Base-by-base conservation (phyloP, 768 basidiomycete genomes). In the Xerocomellus intermedius region DNA sequence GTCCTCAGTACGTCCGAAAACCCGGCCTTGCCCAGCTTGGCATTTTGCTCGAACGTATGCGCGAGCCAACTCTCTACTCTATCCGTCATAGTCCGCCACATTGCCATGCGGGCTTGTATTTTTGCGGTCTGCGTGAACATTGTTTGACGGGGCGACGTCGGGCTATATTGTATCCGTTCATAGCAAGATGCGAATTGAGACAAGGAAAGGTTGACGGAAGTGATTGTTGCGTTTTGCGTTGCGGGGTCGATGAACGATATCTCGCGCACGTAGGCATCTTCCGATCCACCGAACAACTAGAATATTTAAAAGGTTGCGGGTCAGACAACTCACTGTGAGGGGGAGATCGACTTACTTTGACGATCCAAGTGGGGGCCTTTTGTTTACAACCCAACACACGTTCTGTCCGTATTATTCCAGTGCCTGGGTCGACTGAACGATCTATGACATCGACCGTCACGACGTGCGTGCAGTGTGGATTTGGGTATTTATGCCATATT, bases 401-500 rank as follows among this genome's bases (percentile, higher is more conserved):
- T 73, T 98, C 95, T 42, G 92, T 97, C 61, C 94, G 83, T 66
- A 97, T 88, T 60, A 96, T 82, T 32, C 95, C 95, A 10, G 91
- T 94, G 52, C 78, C 71, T 28, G 91, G 82, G 74, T 96, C 86
- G 13, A 96, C 79, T 13, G 86, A 81, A 59, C 94, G 86, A 75
- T 93, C 89, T 52, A 96, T 57, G 28, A 94, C 92, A 71, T 94
- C 91, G 67, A 94, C 82, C 60, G 88, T 89, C 61, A 92, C 77
- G 61, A 94, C 92, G 70, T 94, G 92, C 22, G 88, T 82, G 73
- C 91, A 93, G 65, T 89, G 89, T 50, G 93, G 88, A 70, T 96
- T 96, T 48, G 94, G 94, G 73, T 97, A 97, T 79, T 97, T 97
- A 61, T 88, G 86, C 89, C 92, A 94, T 81, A 96, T 90, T 60